Conservation (phyloP, 2,329 filamentous ascomycete genomes). For the Calonectria crousiana region DNA sequence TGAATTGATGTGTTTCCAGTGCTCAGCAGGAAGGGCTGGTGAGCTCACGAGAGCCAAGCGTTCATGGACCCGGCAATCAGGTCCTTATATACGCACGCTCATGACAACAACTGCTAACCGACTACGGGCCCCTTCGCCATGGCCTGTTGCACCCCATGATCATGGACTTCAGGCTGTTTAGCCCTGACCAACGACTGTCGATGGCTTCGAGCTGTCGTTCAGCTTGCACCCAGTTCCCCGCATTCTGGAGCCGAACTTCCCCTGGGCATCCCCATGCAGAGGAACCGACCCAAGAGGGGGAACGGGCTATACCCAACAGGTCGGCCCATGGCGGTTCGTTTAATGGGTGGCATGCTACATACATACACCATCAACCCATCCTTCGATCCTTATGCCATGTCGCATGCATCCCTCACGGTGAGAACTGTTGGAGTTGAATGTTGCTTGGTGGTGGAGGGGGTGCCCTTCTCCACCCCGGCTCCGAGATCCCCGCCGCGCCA, state of each 20-base stretch:
- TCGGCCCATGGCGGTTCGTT: background rate
- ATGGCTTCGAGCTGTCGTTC: slow-evolving; percentile 4
- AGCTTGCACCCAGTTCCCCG: slow-evolving; percentile 19
- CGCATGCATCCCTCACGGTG: background rate
- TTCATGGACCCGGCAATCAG: slow-evolving; percentile 3
- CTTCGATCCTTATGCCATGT: background rate
- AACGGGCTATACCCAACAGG: background rate
- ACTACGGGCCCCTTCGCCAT: background rate
- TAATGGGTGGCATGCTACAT: background rate
- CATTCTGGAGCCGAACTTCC: background rate
- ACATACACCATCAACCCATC: background rate
- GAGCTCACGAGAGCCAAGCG: background rate
- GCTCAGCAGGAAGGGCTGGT: background rate
- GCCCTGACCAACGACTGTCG: slow-evolving; percentile 1
- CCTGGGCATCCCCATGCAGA: background rate
- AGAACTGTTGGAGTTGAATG: background rate
- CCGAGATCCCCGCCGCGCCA: slow-evolving; percentile 20
- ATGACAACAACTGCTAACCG: background rate
- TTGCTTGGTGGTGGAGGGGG: background rate
- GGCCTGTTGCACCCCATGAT: slow-evolving; percentile 19
- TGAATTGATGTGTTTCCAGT: background rate
- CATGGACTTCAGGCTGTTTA: slow-evolving; percentile 22
- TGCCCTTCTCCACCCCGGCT: slow-evolving; percentile 11
- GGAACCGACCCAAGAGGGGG: background rate
- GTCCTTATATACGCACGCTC: slow-evolving; percentile 8